Evolutionary conservation across 1,139 yeast genomes (phyloP), one percentile per base, ranked within the genome.

Genomic region (Blastobotrys malaysiensis): DNA sequence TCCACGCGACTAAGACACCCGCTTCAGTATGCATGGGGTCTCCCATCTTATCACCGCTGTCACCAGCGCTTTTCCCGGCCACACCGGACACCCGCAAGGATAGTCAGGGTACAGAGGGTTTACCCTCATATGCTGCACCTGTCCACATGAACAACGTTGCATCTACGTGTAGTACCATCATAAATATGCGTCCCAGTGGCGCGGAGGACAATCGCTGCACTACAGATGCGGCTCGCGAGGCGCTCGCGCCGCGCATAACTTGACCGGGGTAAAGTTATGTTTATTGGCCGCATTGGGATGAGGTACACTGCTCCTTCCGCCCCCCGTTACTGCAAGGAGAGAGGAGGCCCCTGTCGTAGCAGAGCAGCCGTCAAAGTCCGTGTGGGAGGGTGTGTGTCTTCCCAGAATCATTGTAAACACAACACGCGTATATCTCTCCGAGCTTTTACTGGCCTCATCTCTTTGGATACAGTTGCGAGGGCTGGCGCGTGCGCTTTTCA

Each of bases 361-460:
- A 31, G 39, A 31, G 39, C 39, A 31, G 39, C 39, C 16, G 39
- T 31, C 39, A 31, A 31, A 31, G 39, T 13, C 16, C 39, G 39
- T 11, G 39, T 31, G 39, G 11, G 31, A 7, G 24, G 5, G 24
- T n/a, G n/a, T n/a, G n/a, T n/a, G n/a, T n/a, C n/a, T 22, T 22
- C 26, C 26, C 26, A 22, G 26, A 22, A 9, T 22, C 9, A 22
- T 31, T 31, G 39, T 31, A 31, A 31, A 31, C 39, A 31, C 39
- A 31, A 31, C 39, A 31, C 39, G 39, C 39, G n/a, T 31, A 31
- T 39, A 43, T 39, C 50, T 43, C 46, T 31, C 7, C 43, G 44
- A 52, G 45, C 52, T 21, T 43, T 26, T 7, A 20, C 24, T 26
- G 24, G 14, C 44, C 46, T 18, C 45, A 16, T 44, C 46, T 26